A percentile compares a stretch with the other conserved stretches of the same genome.
These are phyloP conservation scores for Candida loeiensis DNA, from an alignment of 805 yeast genomes.

Conservation along the genomic window DNA sequence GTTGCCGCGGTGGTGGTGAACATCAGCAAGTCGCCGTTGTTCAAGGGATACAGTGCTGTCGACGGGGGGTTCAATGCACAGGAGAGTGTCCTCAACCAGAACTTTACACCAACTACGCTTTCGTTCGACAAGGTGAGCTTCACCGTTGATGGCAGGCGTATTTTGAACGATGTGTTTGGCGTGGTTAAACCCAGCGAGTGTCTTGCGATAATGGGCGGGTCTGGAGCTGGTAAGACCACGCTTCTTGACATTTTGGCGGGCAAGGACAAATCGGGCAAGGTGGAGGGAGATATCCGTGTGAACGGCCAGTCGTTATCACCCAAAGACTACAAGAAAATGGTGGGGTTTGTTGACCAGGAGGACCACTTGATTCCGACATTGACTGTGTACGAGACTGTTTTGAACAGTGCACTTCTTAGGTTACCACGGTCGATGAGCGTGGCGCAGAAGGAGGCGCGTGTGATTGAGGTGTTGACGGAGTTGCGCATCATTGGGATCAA, in stretches of 20 bases:
- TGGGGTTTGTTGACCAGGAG: constrained; percentile 96
- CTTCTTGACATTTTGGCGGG: constrained; percentile 86
- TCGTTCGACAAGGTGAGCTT: constrained; percentile 75
- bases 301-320: constrained; percentile 59
- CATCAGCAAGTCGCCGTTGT: constrained; percentile 60
- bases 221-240: constrained; percentile 98
- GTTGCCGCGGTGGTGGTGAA: constrained; percentile 37
- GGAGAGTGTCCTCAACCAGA: constrained; percentile 43
- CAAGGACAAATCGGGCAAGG: constrained; percentile 73
- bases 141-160: constrained; percentile 40
- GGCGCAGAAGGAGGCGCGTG: constrained; percentile 70
- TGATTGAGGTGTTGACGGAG: constrained; percentile 79
- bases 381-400: constrained; percentile 92
- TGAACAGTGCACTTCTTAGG: constrained; percentile 85
- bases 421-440: constrained; percentile 79
- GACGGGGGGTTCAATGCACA: constrained; percentile 32
- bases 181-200: constrained; percentile 82
- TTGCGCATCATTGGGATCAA: constrained; percentile 78
- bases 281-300: constrained; percentile 64
- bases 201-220: constrained; percentile 96
- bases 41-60: constrained; percentile 29
- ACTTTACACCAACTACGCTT: constrained; percentile 64
- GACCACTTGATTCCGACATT: constrained; percentile 86
- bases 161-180: constrained; percentile 69
- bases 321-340: constrained; percentile 56